Percentiles rank a stretch among this genome's conserved stretches.
Conservation (phyloP, 2,329 filamentous ascomycete genomes). For the Ilyonectria mors-panacis region DNA sequence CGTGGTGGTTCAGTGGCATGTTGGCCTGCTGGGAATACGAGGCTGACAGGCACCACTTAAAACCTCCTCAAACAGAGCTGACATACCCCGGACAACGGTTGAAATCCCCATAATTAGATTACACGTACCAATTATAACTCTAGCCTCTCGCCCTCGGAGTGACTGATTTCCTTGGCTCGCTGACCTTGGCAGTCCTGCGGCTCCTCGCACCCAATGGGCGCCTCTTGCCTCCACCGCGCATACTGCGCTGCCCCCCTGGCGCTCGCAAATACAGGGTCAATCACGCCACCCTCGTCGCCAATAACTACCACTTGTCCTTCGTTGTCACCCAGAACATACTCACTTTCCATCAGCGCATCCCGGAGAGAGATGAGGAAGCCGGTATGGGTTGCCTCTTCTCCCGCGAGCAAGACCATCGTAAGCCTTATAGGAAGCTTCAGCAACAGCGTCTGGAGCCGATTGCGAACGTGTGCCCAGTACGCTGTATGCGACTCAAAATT, state of each 20-base stretch:
- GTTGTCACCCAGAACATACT: not conserved
- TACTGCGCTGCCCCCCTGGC: constrained; percentile 3
- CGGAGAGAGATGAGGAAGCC: constrained; percentile 10
- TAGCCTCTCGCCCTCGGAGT: too few relatives aligned
- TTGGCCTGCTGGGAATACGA: too few relatives aligned
- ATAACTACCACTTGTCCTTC: not conserved
- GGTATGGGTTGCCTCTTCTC: constrained; percentile 27
- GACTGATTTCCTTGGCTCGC: not conserved
- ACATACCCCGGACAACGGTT: too few relatives aligned
- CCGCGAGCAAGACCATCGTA: constrained; percentile 11
- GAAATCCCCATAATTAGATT: too few relatives aligned
- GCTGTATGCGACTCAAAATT: not conserved
- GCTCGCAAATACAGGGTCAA: constrained; percentile 1
- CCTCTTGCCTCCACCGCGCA: constrained; percentile 5
- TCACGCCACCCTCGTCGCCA: not conserved
- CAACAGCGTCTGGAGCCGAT: not conserved
- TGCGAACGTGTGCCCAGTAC: constrained; percentile 6
- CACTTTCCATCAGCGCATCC: not conserved
- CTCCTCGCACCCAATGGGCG: constrained; percentile 5
- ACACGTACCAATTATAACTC: too few relatives aligned
- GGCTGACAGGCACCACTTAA: too few relatives aligned
- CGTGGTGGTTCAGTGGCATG: too few relatives aligned
- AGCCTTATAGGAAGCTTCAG: not conserved
- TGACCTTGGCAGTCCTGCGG: not conserved
- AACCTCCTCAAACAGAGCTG: too few relatives aligned